Percentiles rank a stretch among this genome's conserved stretches.
These are phyloP conservation scores for Pythium plurisporium DNA, from an alignment of 352 stramenopile species.

Conservation along the genomic window DNA sequence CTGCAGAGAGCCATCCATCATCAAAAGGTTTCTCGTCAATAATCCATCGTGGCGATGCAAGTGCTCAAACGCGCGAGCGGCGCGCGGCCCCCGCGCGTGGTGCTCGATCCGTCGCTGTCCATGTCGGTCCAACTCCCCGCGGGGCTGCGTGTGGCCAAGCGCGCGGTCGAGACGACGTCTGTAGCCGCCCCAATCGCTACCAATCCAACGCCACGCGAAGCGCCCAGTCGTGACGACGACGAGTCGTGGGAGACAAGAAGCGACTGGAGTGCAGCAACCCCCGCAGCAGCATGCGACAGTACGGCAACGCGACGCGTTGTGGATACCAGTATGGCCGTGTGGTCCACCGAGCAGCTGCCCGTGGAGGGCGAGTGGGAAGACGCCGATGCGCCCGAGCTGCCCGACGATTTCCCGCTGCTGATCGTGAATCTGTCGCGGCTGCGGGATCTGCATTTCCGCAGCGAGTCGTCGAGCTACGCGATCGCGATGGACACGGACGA, in stretches of 20 bases:
- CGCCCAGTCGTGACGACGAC: too few relatives aligned
- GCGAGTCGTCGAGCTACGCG: constrained; percentile 2
- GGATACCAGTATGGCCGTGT: constrained; percentile 9
- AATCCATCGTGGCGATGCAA: constrained; percentile 3
- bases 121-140: constrained; percentile 20
- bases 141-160: background rate
- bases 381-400: constrained; percentile 19
- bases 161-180: too few relatives aligned
- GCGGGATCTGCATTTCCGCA: constrained; percentile 30
- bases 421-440: constrained; percentile 33
- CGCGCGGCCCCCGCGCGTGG: constrained; percentile 7
- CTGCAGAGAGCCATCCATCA: constrained; percentile 13
- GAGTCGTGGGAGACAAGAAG: constrained; percentile 18
- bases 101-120: constrained; percentile 21
- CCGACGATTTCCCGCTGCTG: constrained; percentile 38
- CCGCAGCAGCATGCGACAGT: background rate
- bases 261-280: constrained; percentile 2
- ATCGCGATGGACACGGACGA: constrained; percentile 27
- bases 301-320: constrained; percentile 15
- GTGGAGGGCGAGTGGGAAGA: constrained; percentile 20
- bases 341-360: background rate
- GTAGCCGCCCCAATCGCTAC: too few relatives aligned
- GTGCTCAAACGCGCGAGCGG: constrained; percentile 10
- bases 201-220: too few relatives aligned
- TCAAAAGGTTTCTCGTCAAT: background rate